A percentile compares a stretch with the other conserved stretches of the same genome.
Evolutionary conservation across 805 yeast species (phyloP).

Genomic region (Candida sithepensis): DNA sequence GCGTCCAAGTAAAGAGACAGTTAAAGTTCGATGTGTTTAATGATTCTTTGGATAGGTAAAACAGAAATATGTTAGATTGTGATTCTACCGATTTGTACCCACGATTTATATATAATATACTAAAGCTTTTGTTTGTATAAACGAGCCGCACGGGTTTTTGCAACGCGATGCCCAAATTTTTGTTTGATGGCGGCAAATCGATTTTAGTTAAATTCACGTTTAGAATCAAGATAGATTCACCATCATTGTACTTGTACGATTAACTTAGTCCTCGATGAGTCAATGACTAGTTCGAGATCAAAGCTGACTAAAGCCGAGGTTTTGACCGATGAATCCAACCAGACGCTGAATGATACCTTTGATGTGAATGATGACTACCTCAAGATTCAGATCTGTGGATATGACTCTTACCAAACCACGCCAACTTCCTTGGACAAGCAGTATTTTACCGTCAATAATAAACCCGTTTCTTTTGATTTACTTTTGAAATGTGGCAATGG

Average conservation of each 20-base stretch:
- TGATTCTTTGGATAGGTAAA: conserved; percentile 3
- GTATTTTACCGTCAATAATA: conserved; percentile 30
- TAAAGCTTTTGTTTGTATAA: no score
- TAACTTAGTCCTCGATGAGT: background rate
- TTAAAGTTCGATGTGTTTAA: conserved; percentile 14
- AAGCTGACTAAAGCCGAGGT: background rate
- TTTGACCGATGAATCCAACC: background rate
- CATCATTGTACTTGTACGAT: no score
- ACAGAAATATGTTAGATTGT: background rate
- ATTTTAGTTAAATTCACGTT: no score
- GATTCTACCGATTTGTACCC: background rate
- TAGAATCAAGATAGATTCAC: no score
- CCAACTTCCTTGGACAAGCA: conserved; percentile 54
- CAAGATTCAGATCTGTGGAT: conserved; percentile 55
- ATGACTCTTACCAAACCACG: conserved; percentile 60
- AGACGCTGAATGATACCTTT: conserved; percentile 6
- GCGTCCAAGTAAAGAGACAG: conserved; percentile 7
- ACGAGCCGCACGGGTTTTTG: no score
- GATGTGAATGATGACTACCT: conserved; percentile 9
- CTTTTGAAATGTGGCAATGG: background rate
- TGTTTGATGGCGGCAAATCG: no score
- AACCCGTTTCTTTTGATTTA: conserved; percentile 1
- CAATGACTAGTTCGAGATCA: background rate
- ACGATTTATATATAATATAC: background rate
- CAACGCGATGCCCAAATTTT: no score